These are phyloP conservation scores for Ganoderma lingzhi DNA, from an alignment of 1,284 basidiomycete species.

Conservation along the genomic window DNA sequence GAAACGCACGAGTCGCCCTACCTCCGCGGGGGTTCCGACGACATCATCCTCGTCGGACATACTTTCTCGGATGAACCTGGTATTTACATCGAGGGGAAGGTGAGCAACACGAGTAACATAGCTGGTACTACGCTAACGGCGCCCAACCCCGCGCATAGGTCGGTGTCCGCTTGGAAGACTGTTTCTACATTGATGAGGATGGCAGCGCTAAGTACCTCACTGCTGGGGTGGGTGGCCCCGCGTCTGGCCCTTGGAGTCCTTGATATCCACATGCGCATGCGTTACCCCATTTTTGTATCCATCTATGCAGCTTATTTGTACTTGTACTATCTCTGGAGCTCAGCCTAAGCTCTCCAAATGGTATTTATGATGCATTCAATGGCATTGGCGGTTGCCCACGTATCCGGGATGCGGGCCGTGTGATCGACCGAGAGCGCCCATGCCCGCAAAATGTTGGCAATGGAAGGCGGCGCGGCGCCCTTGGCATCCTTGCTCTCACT, in stretches of 20 bases:
- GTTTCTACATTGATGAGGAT: slow-evolving; percentile 71
- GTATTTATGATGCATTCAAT: too few species aligned
- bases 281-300: neutral
- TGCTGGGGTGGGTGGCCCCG: slow-evolving; percentile 65
- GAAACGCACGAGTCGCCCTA: slow-evolving; percentile 87
- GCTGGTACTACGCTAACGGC: too few species aligned
- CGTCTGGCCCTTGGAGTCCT: slow-evolving; percentile 59
- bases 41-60: slow-evolving; percentile 68
- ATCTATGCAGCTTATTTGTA: neutral
- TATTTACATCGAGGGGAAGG: slow-evolving; percentile 80
- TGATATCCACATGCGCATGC: slow-evolving; percentile 37
- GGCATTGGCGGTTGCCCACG: neutral
- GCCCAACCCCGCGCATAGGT: slow-evolving; percentile 48
- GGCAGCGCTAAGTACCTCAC: slow-evolving; percentile 68
- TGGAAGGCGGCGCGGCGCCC: neutral
- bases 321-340: too few species aligned
- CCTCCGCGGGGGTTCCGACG: slow-evolving; percentile 71
- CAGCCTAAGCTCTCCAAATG: too few species aligned
- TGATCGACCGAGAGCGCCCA: neutral
- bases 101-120: slow-evolving; percentile 40
- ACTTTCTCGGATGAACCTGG: slow-evolving; percentile 88
- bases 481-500: neutral
- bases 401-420: neutral
- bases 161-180: slow-evolving; percentile 85
- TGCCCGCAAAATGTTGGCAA: slow-evolving; percentile 1